phyloP scores from a whole-genome alignment of 768 basidiomycete species.

The Mycena kentingensis region DNA sequence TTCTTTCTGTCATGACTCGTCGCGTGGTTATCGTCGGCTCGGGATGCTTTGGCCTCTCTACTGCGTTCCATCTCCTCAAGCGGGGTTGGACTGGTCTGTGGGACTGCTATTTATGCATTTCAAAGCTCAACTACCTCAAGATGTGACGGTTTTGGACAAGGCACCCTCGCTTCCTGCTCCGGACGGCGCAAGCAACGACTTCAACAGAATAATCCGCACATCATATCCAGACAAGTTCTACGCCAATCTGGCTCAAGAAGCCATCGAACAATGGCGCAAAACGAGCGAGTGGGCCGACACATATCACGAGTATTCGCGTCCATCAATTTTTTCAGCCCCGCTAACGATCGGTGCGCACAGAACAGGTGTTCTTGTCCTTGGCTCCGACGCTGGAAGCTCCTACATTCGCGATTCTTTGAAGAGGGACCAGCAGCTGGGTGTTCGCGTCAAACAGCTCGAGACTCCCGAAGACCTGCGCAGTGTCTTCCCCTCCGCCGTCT shows the following conservation, averaged over 20 bases:
- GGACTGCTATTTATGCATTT: too few species aligned
- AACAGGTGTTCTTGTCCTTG: slow-evolving; percentile 70
- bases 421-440: slow-evolving; percentile 65
- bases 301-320: slow-evolving; percentile 75
- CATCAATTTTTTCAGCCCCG: slow-evolving; percentile 11
- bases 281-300: slow-evolving; percentile 63
- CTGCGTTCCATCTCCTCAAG: slow-evolving; percentile 75
- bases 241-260: slow-evolving; percentile 69
- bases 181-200: slow-evolving; percentile 72
- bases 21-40: slow-evolving; percentile 73
- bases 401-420: slow-evolving; percentile 58
- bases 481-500: slow-evolving; percentile 48
- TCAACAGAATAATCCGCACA: slow-evolving; percentile 66
- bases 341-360: slow-evolving; percentile 42
- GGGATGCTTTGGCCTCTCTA: slow-evolving; percentile 86
- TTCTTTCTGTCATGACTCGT: slow-evolving; percentile 31
- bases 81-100: slow-evolving; percentile 53
- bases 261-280: slow-evolving; percentile 76
- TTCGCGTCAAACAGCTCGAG: slow-evolving; percentile 45
- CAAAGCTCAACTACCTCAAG: background rate
- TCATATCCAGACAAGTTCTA: slow-evolving; percentile 74
- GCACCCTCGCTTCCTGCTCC: slow-evolving; percentile 70
- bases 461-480: slow-evolving; percentile 43
- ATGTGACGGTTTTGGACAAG: slow-evolving; percentile 78
- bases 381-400: slow-evolving; percentile 31